Conservation (phyloP, 2,329 filamentous ascomycete species). For the Alternaria rosae region DNA sequence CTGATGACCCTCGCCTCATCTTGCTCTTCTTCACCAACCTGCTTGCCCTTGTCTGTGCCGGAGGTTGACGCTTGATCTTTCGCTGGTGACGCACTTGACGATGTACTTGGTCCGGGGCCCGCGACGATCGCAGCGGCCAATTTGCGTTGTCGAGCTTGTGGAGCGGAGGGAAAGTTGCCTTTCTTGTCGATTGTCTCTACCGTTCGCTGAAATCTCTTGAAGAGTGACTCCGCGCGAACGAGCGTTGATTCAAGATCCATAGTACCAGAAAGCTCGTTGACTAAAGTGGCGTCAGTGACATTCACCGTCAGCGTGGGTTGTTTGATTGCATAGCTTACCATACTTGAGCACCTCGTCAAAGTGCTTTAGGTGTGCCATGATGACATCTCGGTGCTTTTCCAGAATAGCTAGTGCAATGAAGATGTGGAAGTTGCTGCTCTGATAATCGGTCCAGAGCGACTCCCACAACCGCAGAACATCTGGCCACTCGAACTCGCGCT, state of each 20-base stretch:
- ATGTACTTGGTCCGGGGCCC: constrained; percentile 28
- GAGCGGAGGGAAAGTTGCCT: constrained; percentile 74
- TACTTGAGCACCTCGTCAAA: constrained; percentile 99
- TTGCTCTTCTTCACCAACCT: constrained; percentile 36
- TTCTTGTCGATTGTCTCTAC: constrained; percentile 95
- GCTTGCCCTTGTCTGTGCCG: constrained; percentile 45
- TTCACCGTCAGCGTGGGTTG: neutral
- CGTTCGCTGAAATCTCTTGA: constrained; percentile 83
- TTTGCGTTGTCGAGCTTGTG: constrained; percentile 58
- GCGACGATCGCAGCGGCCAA: constrained; percentile 47
- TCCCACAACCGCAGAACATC: constrained; percentile 93
- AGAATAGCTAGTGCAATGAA: constrained; percentile 94
- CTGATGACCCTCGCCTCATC: constrained; percentile 64
- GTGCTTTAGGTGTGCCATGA: constrained; percentile 90
- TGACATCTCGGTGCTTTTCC: constrained; percentile 94
- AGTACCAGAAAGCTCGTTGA: constrained; percentile 92
- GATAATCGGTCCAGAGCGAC: constrained; percentile 89
- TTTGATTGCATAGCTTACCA: constrained; percentile 61
- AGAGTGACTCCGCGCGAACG: constrained; percentile 86
- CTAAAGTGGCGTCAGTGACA: constrained; percentile 54
- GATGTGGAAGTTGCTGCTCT: constrained; percentile 88
- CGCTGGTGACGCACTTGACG: constrained; percentile 23
- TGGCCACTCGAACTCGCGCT: constrained; percentile 91
- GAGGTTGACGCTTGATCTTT: constrained; percentile 34
- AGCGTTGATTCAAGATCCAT: constrained; percentile 90